phyloP scores from a whole-genome alignment of 2,329 filamentous ascomycete species.

The Balansia obtecta region DNA sequence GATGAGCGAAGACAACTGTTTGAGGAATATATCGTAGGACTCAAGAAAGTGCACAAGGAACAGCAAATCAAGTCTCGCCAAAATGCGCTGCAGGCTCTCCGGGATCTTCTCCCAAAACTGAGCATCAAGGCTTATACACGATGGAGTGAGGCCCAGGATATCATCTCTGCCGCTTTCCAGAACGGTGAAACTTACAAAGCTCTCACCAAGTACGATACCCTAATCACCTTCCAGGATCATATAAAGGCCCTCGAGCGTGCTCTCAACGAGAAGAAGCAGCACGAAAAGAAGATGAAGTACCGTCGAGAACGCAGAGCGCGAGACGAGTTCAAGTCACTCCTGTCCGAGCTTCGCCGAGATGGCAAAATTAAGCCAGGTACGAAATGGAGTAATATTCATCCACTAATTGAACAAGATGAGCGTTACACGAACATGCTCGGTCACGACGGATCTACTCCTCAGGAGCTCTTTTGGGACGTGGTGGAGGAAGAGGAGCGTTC shows the following conservation, averaged over 20 bases:
- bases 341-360: slow-evolving; percentile 59
- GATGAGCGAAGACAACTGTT: slow-evolving; percentile 81
- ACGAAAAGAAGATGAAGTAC: slow-evolving; percentile 69
- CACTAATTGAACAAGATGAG: slow-evolving; percentile 64
- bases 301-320: slow-evolving; percentile 77
- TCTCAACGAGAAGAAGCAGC: slow-evolving; percentile 84
- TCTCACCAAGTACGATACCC: slow-evolving; percentile 77
- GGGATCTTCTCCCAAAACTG: slow-evolving; percentile 64
- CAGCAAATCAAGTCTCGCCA: slow-evolving; percentile 60
- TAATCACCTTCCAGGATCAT: slow-evolving; percentile 88
- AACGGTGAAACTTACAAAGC: slow-evolving; percentile 74
- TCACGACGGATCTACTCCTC: slow-evolving; percentile 69
- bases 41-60: slow-evolving; percentile 71
- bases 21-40: slow-evolving; percentile 78
- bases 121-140: slow-evolving; percentile 86
- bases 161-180: slow-evolving; percentile 69
- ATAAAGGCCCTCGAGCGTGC: slow-evolving; percentile 84
- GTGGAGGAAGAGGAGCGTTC: slow-evolving; percentile 87
- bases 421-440: slow-evolving; percentile 77
- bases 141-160: slow-evolving; percentile 80
- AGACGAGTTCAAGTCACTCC: slow-evolving; percentile 64
- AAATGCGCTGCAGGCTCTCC: slow-evolving; percentile 73
- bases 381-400: slow-evolving; percentile 77
- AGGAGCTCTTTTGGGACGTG: slow-evolving; percentile 93
- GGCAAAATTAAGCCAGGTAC: slow-evolving; percentile 80